These are phyloP conservation scores for Clathrospora elynae DNA, from an alignment of 2,329 filamentous ascomycete species.

Conservation along the genomic window DNA sequence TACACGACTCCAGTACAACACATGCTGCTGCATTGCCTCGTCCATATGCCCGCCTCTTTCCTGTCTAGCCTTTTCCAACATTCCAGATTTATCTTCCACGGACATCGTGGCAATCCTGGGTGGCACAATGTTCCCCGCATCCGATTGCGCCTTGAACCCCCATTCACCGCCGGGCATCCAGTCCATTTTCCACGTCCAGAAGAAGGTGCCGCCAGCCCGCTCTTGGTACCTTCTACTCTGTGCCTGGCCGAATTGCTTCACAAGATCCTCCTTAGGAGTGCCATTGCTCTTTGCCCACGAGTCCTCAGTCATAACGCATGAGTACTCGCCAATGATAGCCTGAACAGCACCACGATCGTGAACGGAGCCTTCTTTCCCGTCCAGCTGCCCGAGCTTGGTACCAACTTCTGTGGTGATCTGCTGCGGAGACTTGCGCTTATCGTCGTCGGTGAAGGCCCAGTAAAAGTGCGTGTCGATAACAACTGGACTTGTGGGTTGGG, in stretches of 20 bases:
- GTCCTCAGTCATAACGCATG: constrained; percentile 59
- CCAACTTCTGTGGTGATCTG: constrained; percentile 57
- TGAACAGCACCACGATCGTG: constrained; percentile 57
- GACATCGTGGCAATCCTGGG: constrained; percentile 39
- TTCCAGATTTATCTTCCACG: constrained; percentile 23
- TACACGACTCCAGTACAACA: constrained; percentile 56
- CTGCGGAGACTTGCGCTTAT: constrained; percentile 58
- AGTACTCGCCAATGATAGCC: constrained; percentile 63
- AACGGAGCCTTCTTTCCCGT: constrained; percentile 56
- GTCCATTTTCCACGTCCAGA: constrained; percentile 67
- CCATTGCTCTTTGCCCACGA: constrained; percentile 52
- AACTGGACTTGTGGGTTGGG: constrained; percentile 52
- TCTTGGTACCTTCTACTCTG: constrained; percentile 57
- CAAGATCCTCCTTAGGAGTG: constrained; percentile 47
- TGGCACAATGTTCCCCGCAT: constrained; percentile 49
- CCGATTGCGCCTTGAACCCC: constrained; percentile 61
- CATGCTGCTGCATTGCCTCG: constrained; percentile 51
- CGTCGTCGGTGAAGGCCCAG: constrained; percentile 61
- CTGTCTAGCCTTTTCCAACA: constrained; percentile 49
- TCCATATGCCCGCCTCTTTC: constrained; percentile 46
- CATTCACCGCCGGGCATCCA: constrained; percentile 67
- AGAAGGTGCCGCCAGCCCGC: constrained; percentile 59
- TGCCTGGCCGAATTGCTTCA: constrained; percentile 54
- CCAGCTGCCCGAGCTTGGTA: constrained; percentile 53
- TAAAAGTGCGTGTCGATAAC: constrained; percentile 65